phyloP scores from a whole-genome alignment of 768 basidiomycete species.

The Coprinopsis marcescibilis region DNA sequence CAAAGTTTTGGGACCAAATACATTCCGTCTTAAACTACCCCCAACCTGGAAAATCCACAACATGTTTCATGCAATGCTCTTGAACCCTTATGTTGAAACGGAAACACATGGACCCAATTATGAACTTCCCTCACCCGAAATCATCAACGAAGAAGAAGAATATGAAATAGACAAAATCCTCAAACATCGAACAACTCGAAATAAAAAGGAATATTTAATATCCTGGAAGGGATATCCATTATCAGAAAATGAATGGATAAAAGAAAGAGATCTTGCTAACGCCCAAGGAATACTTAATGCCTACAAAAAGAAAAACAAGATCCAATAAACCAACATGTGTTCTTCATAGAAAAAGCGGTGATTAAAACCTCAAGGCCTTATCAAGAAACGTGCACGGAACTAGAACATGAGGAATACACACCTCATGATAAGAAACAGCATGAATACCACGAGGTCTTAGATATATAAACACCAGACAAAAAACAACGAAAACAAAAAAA shows the following conservation, averaged over 20 bases:
- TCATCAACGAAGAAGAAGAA: slow-evolving; percentile 10
- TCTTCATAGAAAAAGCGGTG: too few relatives aligned
- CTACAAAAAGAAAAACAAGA: background rate
- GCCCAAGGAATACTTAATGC: background rate
- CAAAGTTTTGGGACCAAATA: background rate
- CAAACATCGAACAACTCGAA: background rate
- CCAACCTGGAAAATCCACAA: background rate
- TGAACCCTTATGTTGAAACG: slow-evolving; percentile 7
- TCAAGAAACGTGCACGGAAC: too few relatives aligned
- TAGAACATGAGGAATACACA: too few relatives aligned
- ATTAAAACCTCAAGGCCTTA: too few relatives aligned
- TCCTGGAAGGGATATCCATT: background rate
- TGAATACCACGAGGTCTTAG: too few relatives aligned
- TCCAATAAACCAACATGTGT: background rate
- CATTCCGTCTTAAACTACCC: background rate
- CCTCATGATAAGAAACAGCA: too few relatives aligned
- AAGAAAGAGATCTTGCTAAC: background rate
- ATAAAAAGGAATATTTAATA: background rate
- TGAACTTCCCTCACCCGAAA: slow-evolving; percentile 5
- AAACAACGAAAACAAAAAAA: too few relatives aligned
- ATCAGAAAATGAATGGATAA: background rate
- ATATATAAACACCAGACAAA: too few relatives aligned
- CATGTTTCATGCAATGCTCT: background rate
- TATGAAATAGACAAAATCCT: slow-evolving; percentile 3
- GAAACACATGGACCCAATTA: slow-evolving; percentile 5